A percentile compares a stretch with the other conserved stretches of the same genome.
Conservation (phyloP, 768 basidiomycete genomes). For the Pulveroboletus sp. region DNA sequence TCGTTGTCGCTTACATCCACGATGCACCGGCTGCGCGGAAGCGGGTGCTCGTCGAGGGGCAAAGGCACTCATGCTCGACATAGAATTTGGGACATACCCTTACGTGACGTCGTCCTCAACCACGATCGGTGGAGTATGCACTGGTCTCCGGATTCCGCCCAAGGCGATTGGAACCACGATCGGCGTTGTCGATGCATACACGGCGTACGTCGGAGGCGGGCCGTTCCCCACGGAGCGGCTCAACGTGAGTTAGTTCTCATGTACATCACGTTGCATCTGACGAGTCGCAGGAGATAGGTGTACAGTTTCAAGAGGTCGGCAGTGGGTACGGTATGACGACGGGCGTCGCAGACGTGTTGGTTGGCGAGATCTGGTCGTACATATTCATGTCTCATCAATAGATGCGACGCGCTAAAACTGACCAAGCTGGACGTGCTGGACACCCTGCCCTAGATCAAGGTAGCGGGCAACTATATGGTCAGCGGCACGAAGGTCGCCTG, state of each 20-base stretch:
- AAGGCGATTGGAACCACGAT: constrained; percentile 80
- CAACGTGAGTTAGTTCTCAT: constrained; percentile 51
- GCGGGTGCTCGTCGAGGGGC: constrained; percentile 93
- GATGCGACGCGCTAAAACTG: constrained; percentile 88
- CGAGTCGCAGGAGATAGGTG: constrained; percentile 61
- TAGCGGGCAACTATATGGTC: constrained; percentile 74
- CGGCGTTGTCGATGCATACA: constrained; percentile 97
- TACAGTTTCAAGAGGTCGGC: constrained; percentile 92
- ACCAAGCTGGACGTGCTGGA: constrained; percentile 97
- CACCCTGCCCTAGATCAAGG: constrained; percentile 77
- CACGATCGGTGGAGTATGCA: too few relatives aligned
- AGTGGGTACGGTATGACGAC: constrained; percentile 93
- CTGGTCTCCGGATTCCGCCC: constrained; percentile 95
- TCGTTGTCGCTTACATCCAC: constrained; percentile 85
- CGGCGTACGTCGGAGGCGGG: constrained; percentile 96
- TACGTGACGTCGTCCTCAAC: too few relatives aligned
- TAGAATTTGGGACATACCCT: too few relatives aligned
- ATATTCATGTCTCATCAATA: constrained; percentile 92
- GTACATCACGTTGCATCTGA: constrained; percentile 1
- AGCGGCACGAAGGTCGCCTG: constrained; percentile 75
- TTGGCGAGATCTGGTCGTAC: constrained; percentile 97
- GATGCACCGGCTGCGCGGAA: constrained; percentile 71
- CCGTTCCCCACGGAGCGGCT: constrained; percentile 97
- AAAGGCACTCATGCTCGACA: constrained; percentile 96
- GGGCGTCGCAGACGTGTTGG: constrained; percentile 91